A percentile compares a stretch with the other conserved stretches of the same genome.
Conservation (phyloP, 2,329 filamentous ascomycete genomes). For the Eurotiales sp. region DNA sequence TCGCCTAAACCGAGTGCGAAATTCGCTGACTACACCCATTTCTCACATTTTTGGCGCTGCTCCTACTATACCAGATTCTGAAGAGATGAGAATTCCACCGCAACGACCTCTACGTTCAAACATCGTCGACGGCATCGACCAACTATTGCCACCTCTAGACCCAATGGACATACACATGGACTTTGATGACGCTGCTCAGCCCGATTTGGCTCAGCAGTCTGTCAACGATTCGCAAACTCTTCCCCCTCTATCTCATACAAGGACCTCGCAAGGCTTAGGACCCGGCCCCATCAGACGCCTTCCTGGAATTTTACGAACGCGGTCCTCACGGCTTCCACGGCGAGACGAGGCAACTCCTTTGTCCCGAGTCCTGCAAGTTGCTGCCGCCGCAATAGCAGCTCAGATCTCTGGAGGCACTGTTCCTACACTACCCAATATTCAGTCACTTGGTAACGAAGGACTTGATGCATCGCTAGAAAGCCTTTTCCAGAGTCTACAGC, state of each 20-base stretch:
- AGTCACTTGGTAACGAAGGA: conserved; percentile 52
- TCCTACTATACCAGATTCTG: conserved; percentile 22
- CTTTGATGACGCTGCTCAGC: conserved; percentile 37
- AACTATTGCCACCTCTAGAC: conserved; percentile 32
- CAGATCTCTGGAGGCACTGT: conserved; percentile 61
- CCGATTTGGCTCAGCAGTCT: conserved; percentile 41
- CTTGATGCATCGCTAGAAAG: conserved; percentile 61
- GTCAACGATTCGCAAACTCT: conserved; percentile 21
- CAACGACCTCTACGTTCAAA: conserved; percentile 27
- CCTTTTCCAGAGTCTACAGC: conserved; percentile 60
- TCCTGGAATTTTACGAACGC: conserved; percentile 46
- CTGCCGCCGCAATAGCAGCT: conserved; percentile 61
- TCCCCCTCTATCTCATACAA: conserved; percentile 7
- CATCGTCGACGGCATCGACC: conserved; percentile 30
- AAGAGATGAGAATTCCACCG: conserved; percentile 25
- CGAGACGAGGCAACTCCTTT: conserved; percentile 61
- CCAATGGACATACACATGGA: conserved; percentile 40
- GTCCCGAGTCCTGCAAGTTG: conserved; percentile 59
- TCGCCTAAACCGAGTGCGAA: conserved; percentile 40
- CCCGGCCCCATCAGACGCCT: conserved; percentile 35
- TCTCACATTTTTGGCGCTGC: conserved; percentile 43
- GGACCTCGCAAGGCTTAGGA: conserved; percentile 28
- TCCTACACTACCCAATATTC: conserved; percentile 53
- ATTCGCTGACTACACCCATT: conserved; percentile 42
- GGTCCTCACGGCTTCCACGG: conserved; percentile 51